Conservation (phyloP, 495 filamentous ascomycete genomes). For the Recurvomyces mirabilis region DNA sequence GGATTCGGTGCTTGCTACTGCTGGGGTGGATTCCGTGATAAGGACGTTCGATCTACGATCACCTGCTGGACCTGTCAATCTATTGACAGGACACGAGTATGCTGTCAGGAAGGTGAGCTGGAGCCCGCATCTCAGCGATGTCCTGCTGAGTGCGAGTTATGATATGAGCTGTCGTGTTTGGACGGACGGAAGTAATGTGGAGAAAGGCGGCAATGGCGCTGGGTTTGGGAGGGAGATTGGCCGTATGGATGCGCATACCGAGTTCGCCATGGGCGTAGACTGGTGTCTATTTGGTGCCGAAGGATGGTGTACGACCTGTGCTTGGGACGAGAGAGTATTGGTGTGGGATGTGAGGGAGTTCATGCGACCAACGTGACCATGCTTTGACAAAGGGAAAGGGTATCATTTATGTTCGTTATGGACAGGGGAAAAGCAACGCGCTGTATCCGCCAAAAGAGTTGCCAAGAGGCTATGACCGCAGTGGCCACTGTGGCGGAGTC, state of each 20-base stretch:
- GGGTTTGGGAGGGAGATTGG: slow-evolving; percentile 61
- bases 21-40: slow-evolving; percentile 77
- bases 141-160: slow-evolving; percentile 80
- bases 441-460: too few relatives aligned
- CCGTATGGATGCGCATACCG: slow-evolving; percentile 81
- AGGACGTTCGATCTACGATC: slow-evolving; percentile 80
- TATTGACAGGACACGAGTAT: slow-evolving; percentile 79
- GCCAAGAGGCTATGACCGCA: too few relatives aligned
- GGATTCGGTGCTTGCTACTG: slow-evolving; percentile 67
- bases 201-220: slow-evolving; percentile 27
- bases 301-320: slow-evolving; percentile 86
- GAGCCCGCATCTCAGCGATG: slow-evolving; percentile 81
- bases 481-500: too few relatives aligned
- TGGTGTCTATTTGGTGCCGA: slow-evolving; percentile 95
- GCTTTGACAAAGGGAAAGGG: too few relatives aligned
- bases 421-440: too few relatives aligned
- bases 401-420: too few relatives aligned
- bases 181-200: slow-evolving; percentile 60
- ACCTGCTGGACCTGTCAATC: slow-evolving; percentile 56
- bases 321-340: slow-evolving; percentile 84
- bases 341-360: slow-evolving; percentile 77
- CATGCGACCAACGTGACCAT: too few relatives aligned
- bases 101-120: slow-evolving; percentile 75
- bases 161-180: slow-evolving; percentile 96
- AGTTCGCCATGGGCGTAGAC: slow-evolving; percentile 94